These are phyloP conservation scores for Clathrospora elynae DNA, from an alignment of 2,329 filamentous ascomycete species.

Conservation along the genomic window DNA sequence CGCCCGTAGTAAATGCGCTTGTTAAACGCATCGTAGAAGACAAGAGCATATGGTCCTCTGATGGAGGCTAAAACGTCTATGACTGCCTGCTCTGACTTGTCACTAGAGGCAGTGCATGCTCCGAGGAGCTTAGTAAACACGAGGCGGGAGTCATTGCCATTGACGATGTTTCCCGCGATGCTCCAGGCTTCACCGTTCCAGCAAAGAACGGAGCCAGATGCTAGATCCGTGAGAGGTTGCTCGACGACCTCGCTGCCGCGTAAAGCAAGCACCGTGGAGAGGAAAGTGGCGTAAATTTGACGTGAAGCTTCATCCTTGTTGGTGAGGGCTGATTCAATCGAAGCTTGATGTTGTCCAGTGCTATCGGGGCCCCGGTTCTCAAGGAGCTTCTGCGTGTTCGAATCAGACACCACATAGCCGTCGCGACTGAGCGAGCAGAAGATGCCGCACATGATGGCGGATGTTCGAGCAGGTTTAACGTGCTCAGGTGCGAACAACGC, in stretches of 20 bases:
- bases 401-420: constrained; percentile 29
- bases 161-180: constrained; percentile 62
- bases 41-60: constrained; percentile 83
- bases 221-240: constrained; percentile 71
- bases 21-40: constrained; percentile 72
- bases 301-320: constrained; percentile 1
- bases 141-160: constrained; percentile 76
- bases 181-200: constrained; percentile 99
- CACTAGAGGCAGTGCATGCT: constrained; percentile 11
- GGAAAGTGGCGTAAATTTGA: constrained; percentile 62
- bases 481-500: no score
- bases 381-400: constrained; percentile 33
- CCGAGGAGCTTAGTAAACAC: constrained; percentile 66
- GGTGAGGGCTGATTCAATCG: constrained; percentile 10
- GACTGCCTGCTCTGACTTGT: constrained; percentile 17
- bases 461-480: neutral
- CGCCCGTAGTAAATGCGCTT: constrained; percentile 77
- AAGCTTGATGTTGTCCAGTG: constrained; percentile 21
- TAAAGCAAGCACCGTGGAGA: constrained; percentile 89
- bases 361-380: constrained; percentile 44
- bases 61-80: constrained; percentile 36
- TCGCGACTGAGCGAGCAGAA: constrained; percentile 55
- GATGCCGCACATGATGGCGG: constrained; percentile 53
- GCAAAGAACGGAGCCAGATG: constrained; percentile 72
- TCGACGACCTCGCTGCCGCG: constrained; percentile 71